These are phyloP conservation scores for Cyclotella choctawhatcheeana DNA, from an alignment of 108 stramenopile genomes.

Conservation along the genomic window DNA sequence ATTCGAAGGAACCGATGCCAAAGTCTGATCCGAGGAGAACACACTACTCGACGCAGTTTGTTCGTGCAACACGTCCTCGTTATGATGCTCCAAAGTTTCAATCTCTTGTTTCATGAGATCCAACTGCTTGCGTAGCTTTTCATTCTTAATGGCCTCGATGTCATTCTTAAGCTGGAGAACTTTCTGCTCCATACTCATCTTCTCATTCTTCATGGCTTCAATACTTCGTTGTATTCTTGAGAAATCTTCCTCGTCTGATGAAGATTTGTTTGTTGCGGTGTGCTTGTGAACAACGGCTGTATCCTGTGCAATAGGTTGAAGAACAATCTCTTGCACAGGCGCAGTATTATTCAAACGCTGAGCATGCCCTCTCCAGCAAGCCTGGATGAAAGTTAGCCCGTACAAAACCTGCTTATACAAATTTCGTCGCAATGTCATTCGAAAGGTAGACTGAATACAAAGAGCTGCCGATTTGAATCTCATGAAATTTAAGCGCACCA, in stretches of 20 bases:
- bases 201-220: conserved; percentile 13
- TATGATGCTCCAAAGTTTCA: neutral
- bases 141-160: neutral
- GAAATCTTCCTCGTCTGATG: neutral
- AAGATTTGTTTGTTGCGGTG: neutral
- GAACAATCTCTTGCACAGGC: too few species aligned
- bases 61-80: neutral
- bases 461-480: neutral
- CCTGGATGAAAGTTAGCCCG: neutral
- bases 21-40: neutral
- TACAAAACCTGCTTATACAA: neutral
- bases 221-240: neutral
- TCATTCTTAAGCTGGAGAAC: conserved; percentile 4
- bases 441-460: neutral
- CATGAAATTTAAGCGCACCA: neutral
- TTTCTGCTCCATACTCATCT: conserved; percentile 1
- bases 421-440: neutral
- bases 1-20: neutral
- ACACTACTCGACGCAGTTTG: neutral
- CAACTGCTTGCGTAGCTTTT: neutral
- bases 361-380: neutral
- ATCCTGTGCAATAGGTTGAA: too few species aligned
- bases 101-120: conserved; percentile 2
- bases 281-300: neutral
- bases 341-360: too few species aligned